Evolutionary conservation across 108 stramenopile genomes (phyloP), one percentile per base, ranked within the genome.

Genomic region (Nitzschia sp.): DNA sequence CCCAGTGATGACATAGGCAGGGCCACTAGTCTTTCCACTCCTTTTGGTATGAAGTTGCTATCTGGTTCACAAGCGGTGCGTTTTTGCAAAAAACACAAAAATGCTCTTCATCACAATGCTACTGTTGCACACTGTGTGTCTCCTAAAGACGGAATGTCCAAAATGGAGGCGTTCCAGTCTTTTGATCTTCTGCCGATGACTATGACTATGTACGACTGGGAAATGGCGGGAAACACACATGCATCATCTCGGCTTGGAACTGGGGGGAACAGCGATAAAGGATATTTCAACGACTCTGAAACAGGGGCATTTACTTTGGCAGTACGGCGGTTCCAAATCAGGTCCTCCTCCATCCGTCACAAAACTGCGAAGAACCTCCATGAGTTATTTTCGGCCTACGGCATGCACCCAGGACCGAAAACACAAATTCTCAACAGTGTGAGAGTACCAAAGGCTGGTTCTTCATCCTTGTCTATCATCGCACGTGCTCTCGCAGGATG

Each of bases 401-500:
- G 49, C 19, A 51, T 17, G 49, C 17, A 19, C 4, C 49, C 49
- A 19, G 21, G 18, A 21, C 19, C 21, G 21, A 51, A 51, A 19
- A 51, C 49, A 51, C 49, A 51, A 5, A 51, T 51, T 51, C 49
- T 51, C 49, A 51, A 51, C n/a, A 21, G 19, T 17, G 49, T 51
- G 49, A 17, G 49, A 23, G 49, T 51, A 8, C 49, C 49, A 17
- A 51, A 51, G 49, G 49, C 49, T 19, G 49, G 49, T 23, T 51
- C 49, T 51, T 51, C 49, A 4, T 17, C 49, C 49, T 51, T 51
- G 49, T 51, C 49, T 23, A 51, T 51, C 49, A 51, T 51, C 19
- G 49, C 49, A 17, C 49, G 49, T 51, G 49, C 49, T n/a, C 49
- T 51, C 19, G 49, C 49, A 51, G 49, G 49, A n/a, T 51, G 49